phyloP scores from a whole-genome alignment of 495 filamentous ascomycete genomes.

The Neurospora sp. region DNA sequence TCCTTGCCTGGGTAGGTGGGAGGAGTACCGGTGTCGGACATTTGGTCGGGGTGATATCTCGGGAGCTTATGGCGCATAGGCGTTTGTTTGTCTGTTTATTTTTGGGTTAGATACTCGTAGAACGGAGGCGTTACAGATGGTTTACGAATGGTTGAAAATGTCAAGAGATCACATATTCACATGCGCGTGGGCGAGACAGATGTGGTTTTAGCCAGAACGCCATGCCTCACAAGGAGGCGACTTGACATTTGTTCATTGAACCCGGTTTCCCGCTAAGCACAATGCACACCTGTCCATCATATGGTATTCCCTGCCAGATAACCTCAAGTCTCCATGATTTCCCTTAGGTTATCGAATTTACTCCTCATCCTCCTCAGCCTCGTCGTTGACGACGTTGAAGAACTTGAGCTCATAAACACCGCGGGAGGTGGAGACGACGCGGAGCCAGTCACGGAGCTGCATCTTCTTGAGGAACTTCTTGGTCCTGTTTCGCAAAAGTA shows the following conservation, averaged over 20 bases:
- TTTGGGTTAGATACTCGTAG: not conserved
- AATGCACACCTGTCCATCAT: constrained; percentile 15
- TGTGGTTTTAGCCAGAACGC: constrained; percentile 9
- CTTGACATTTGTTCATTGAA: constrained; percentile 15
- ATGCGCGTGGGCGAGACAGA: not conserved
- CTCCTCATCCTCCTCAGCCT: constrained; percentile 93
- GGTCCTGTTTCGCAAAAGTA: constrained; percentile 53
- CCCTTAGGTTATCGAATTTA: constrained; percentile 38
- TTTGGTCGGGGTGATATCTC: not conserved
- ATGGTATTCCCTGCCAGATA: constrained; percentile 14
- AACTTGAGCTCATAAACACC: constrained; percentile 98
- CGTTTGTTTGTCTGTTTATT: not conserved
- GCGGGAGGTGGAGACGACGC: constrained; percentile 92
- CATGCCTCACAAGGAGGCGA: constrained; percentile 13
- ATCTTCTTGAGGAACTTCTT: constrained; percentile 99
- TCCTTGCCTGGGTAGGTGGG: constrained; percentile 44
- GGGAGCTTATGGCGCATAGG: not conserved
- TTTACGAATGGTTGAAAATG: not conserved
- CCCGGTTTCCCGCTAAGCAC: constrained; percentile 12
- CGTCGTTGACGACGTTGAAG: constrained; percentile 99
- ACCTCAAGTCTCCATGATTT: constrained; percentile 8
- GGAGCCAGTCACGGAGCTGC: constrained; percentile 98
- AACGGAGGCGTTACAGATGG: not conserved
- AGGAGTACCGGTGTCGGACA: not conserved
- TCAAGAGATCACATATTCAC: not conserved